Conservation (phyloP, 148 eudicot genomes). For the Limonium bicolor region DNA sequence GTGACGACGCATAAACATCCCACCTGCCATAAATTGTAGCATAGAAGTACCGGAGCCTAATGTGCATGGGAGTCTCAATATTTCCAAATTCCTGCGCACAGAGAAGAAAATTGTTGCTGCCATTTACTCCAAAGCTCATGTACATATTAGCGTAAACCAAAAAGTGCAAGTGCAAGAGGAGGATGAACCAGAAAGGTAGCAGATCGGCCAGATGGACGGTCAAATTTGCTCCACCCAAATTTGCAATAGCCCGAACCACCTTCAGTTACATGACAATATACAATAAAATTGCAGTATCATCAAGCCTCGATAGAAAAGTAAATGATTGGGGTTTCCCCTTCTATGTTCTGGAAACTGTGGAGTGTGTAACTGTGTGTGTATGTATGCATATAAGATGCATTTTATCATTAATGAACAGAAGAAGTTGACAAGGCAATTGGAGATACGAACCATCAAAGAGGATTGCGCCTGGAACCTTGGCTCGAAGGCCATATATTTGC, state of each 20-base stretch:
- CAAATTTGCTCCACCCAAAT: constrained; percentile 88
- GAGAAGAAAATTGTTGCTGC: neutral
- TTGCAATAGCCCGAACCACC: constrained; percentile 97
- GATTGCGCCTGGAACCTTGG: constrained; percentile 61
- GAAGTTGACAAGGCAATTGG: neutral
- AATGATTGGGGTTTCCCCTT: too few species aligned
- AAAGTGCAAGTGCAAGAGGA: neutral
- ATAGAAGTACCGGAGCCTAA: constrained; percentile 66
- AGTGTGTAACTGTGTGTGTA: too few species aligned
- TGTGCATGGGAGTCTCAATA: constrained; percentile 69
- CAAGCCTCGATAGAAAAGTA: neutral
- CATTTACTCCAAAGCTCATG: neutral
- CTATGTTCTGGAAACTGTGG: too few species aligned
- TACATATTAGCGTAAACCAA: neutral
- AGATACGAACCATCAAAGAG: constrained; percentile 48
- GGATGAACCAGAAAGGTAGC: constrained; percentile 78
- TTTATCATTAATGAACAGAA: too few species aligned
- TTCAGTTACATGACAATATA: constrained; percentile 13
- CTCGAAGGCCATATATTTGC: constrained; percentile 48
- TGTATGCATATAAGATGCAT: too few species aligned
- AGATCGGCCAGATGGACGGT: constrained; percentile 52
- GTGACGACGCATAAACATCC: neutral
- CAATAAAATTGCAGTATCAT: neutral
- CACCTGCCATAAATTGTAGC: constrained; percentile 66
- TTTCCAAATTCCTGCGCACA: constrained; percentile 82